These are phyloP conservation scores for Heliocybe sulcata DNA, from an alignment of 1,284 basidiomycete species.

Conservation along the genomic window DNA sequence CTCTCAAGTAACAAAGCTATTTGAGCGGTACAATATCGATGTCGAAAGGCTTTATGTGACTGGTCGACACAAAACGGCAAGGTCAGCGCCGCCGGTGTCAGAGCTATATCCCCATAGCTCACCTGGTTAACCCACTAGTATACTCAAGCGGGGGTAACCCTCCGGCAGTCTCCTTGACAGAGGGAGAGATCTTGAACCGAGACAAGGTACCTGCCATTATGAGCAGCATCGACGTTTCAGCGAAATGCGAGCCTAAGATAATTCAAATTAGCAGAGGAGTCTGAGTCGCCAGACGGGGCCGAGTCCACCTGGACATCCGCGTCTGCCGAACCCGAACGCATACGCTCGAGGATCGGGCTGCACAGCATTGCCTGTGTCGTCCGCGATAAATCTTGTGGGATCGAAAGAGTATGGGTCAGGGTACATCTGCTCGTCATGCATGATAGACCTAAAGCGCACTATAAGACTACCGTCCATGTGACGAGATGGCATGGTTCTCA, in stretches of 20 bases:
- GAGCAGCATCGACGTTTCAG: background rate
- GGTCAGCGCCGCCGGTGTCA: background rate
- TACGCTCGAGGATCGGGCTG: background rate
- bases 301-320: background rate
- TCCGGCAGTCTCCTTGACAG: background rate
- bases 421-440: conserved; percentile 15
- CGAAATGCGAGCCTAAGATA: background rate
- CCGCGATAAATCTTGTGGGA: conserved; percentile 17
- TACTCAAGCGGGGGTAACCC: background rate
- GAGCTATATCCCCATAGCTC: background rate
- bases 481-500: too few relatives aligned
- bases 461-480: too few relatives aligned
- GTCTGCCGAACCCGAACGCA: conserved; percentile 1
- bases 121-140: background rate
- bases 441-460: conserved; percentile 15
- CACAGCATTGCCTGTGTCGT: background rate
- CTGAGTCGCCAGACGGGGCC: background rate
- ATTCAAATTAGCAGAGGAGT: background rate
- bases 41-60: background rate
- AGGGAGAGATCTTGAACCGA: background rate
- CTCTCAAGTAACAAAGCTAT: background rate
- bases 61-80: background rate
- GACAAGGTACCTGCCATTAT: background rate
- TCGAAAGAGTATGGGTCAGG: conserved; percentile 16
- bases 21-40: background rate